phyloP scores from a whole-genome alignment of 768 basidiomycete species.

The Mycena maculata region DNA sequence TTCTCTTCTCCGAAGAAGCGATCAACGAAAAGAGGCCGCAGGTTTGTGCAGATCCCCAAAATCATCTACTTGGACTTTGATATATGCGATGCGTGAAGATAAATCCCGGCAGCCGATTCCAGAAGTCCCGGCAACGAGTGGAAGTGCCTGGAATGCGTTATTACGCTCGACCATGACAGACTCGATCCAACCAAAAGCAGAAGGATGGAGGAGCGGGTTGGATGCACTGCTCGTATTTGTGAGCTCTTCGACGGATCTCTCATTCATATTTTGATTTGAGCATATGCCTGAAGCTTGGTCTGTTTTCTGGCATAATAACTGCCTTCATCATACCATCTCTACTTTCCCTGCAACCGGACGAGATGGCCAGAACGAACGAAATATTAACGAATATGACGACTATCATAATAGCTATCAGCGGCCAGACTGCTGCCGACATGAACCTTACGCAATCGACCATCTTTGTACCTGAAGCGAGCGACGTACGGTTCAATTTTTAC shows the following conservation, averaged over 20 bases:
- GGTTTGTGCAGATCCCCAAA: no score
- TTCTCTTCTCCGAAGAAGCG: constrained; percentile 6
- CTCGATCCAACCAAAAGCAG: constrained; percentile 27
- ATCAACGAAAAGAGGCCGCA: constrained; percentile 12
- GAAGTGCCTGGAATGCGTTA: constrained; percentile 37
- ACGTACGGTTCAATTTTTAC: constrained; percentile 30
- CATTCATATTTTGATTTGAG: neutral
- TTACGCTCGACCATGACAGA: constrained; percentile 22
- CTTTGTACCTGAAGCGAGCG: constrained; percentile 23
- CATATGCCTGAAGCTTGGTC: constrained; percentile 24
- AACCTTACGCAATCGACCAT: neutral
- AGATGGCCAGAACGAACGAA: constrained; percentile 25
- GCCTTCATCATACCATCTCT: constrained; percentile 35
- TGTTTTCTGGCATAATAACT: constrained; percentile 38
- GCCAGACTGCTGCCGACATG: neutral
- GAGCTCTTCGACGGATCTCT: constrained; percentile 10
- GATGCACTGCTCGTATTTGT: constrained; percentile 36
- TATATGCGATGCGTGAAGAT: neutral
- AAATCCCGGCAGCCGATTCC: constrained; percentile 27
- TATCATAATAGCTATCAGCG: constrained; percentile 6
- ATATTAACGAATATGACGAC: constrained; percentile 22
- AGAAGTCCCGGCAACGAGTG: constrained; percentile 35
- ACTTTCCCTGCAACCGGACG: constrained; percentile 17
- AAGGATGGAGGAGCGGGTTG: constrained; percentile 33
- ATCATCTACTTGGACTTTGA: no score